These are phyloP conservation scores for Aspergillus haitiensis DNA, from an alignment of 495 filamentous ascomycete genomes.

Conservation along the genomic window DNA sequence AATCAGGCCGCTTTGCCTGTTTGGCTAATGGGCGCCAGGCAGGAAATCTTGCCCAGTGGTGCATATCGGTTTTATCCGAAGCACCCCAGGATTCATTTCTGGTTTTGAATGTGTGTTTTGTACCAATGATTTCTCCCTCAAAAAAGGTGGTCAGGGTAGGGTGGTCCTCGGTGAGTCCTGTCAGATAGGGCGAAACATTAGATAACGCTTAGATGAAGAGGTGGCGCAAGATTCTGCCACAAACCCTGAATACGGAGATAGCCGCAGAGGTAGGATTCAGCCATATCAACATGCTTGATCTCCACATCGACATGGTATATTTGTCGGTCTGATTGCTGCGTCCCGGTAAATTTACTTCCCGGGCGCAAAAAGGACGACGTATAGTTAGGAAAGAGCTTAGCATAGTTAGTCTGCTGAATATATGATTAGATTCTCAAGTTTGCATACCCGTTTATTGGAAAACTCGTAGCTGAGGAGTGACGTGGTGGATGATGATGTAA, in stretches of 20 bases:
- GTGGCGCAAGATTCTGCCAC: slow-evolving; percentile 23
- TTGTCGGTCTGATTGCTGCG: slow-evolving; percentile 87
- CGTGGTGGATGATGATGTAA: slow-evolving; percentile 37
- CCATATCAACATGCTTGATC: slow-evolving; percentile 94
- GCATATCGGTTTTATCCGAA: slow-evolving; percentile 86
- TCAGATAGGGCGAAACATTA: slow-evolving; percentile 22
- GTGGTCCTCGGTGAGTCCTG: slow-evolving; percentile 92
- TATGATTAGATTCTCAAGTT: background rate
- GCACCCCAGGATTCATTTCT: slow-evolving; percentile 89
- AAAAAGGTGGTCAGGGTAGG: slow-evolving; percentile 97
- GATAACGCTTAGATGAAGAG: background rate
- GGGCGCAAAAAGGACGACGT: slow-evolving; percentile 83
- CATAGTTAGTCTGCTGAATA: slow-evolving; percentile 21
- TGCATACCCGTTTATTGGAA: slow-evolving; percentile 63
- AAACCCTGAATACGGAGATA: slow-evolving; percentile 95
- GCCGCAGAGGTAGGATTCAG: slow-evolving; percentile 91
- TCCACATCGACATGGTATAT: slow-evolving; percentile 95
- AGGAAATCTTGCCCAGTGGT: slow-evolving; percentile 89
- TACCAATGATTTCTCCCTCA: slow-evolving; percentile 96
- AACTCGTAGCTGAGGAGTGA: slow-evolving; percentile 63
- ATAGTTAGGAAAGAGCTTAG: slow-evolving; percentile 49
- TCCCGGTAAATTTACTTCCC: slow-evolving; percentile 85
- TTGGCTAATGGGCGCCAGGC: slow-evolving; percentile 78
- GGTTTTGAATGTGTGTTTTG: slow-evolving; percentile 90
- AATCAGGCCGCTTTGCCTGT: slow-evolving; percentile 75